Evolutionary conservation across 331 rosid species (phyloP), one percentile per base, ranked within the genome.

Genomic region (Malus hybrid): DNA sequence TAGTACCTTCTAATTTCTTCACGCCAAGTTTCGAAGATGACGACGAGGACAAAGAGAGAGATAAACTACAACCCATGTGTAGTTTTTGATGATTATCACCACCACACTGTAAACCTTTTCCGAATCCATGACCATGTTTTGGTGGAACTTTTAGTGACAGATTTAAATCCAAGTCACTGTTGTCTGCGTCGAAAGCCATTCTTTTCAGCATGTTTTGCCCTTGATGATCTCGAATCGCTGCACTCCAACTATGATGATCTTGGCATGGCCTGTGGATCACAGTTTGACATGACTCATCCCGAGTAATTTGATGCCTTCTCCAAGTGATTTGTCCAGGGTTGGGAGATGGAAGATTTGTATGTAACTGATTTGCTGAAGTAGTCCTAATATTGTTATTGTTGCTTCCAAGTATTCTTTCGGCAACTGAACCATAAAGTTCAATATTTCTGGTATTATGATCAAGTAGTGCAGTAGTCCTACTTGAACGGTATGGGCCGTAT

Each of bases 41-140:
- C 71, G 84, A 71, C 33, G 85, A 65, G n/a, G 86, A 80, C 54
- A 88, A 42, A 73, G 84, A 81, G 50, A 86, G 84, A 22, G 83
- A 79, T 61, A 86, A 73, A 79, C 73, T 81, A 27, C 55, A 60
- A 19, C 78, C 74, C 75, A 54, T 54, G 59, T 6, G 48, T 42
- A 42, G 48, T 54, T 54, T 19, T 54, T 54, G 22, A 54, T 54
- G 59, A 54, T 54, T 42, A 42, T 42, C 48, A 10, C 48, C 48
- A 3, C 48, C 14, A 42, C 48, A 42, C 48, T 55, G 22, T 9
- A 55, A 19, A 19, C 24, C 60, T 4, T 55, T 55, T 55, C 60
- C 60, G 10, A 55, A 55, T 55, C 11, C 60, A 55, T 55, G 60
- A 55, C 69, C 82, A 14, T 73, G 54, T 11, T 69, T 76, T 4